A percentile compares a stretch with the other conserved stretches of the same genome.
These are phyloP conservation scores for Fragilaria radians DNA, from an alignment of 108 stramenopile genomes.

Conservation along the genomic window DNA sequence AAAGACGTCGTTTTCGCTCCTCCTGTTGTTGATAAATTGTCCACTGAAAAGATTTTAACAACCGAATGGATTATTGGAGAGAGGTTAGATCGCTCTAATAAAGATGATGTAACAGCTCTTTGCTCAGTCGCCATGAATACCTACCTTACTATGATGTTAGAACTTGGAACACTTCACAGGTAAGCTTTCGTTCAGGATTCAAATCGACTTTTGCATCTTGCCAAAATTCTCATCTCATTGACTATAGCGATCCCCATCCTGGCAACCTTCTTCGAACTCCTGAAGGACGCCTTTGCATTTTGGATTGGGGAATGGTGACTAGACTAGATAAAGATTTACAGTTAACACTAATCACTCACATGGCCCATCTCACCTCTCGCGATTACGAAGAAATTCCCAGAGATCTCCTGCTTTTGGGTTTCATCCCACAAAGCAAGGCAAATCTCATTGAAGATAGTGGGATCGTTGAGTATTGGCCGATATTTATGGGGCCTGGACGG, in stretches of 20 bases:
- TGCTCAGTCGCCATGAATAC: slow-evolving; percentile 90
- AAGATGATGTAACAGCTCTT: slow-evolving; percentile 64
- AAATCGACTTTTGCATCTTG: neutral
- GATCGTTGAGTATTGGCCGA: slow-evolving; percentile 81
- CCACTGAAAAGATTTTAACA: slow-evolving; percentile 75
- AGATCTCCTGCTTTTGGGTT: slow-evolving; percentile 85
- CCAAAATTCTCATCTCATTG: slow-evolving; percentile 38
- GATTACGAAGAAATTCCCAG: slow-evolving; percentile 89
- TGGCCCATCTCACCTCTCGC: slow-evolving; percentile 88
- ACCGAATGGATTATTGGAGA: slow-evolving; percentile 94
- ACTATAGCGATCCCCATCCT: slow-evolving; percentile 21
- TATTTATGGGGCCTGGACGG: slow-evolving; percentile 82
- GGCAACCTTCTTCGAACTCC: slow-evolving; percentile 81
- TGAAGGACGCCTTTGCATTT: slow-evolving; percentile 87
- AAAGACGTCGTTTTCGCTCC: slow-evolving; percentile 80
- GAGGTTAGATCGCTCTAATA: slow-evolving; percentile 68
- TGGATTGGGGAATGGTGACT: slow-evolving; percentile 97
- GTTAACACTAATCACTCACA: slow-evolving; percentile 86
- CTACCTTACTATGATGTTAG: slow-evolving; percentile 83
- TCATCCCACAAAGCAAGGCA: slow-evolving; percentile 73
- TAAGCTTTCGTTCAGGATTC: neutral
- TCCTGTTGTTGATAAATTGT: slow-evolving; percentile 51
- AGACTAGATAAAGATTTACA: slow-evolving; percentile 74
- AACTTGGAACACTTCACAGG: slow-evolving; percentile 61
- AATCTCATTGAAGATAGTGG: slow-evolving; percentile 81